A percentile compares a stretch with the other conserved stretches of the same genome.
phyloP scores from a whole-genome alignment of 345 rosid genomes.

The Aethionema arabicum region DNA sequence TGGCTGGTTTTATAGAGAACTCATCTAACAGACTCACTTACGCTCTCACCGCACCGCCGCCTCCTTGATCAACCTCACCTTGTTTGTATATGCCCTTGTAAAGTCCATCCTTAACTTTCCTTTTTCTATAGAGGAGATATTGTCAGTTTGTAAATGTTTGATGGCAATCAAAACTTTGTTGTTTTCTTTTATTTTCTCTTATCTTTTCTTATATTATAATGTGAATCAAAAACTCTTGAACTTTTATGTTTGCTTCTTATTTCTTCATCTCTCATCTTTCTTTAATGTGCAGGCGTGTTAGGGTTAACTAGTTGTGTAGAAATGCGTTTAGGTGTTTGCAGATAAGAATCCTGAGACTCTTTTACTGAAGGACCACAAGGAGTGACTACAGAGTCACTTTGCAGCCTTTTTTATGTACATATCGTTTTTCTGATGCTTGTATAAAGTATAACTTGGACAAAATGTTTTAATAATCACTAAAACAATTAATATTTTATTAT shows the following conservation, averaged over 20 bases:
- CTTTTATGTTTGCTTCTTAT: background rate
- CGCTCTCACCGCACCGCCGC: conserved; percentile 72
- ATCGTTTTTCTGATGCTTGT: too few relatives aligned
- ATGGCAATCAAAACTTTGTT: conserved; percentile 12
- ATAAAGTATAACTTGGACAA: too few relatives aligned
- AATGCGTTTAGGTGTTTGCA: too few relatives aligned
- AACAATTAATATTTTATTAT: too few relatives aligned
- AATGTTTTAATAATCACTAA: too few relatives aligned
- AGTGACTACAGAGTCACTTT: too few relatives aligned
- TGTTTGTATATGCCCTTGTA: conserved; percentile 33
- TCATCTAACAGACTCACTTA: conserved; percentile 75
- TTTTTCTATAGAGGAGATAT: conserved; percentile 24
- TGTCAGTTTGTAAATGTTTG: conserved; percentile 36
- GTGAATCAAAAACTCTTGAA: conserved; percentile 2
- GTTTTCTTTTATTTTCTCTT: background rate
- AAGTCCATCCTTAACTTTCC: conserved; percentile 19
- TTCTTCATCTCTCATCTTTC: too few relatives aligned
- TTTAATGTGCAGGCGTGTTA: too few relatives aligned
- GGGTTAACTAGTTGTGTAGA: too few relatives aligned
- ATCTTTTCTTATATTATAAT: background rate
- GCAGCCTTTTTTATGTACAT: too few relatives aligned
- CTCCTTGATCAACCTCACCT: conserved; percentile 21
- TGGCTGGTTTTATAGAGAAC: conserved; percentile 91
- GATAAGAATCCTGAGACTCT: too few relatives aligned
- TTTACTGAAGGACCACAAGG: too few relatives aligned